Conservation (phyloP, 2,329 filamentous ascomycete species). For the Leptosphaerulina australis region DNA sequence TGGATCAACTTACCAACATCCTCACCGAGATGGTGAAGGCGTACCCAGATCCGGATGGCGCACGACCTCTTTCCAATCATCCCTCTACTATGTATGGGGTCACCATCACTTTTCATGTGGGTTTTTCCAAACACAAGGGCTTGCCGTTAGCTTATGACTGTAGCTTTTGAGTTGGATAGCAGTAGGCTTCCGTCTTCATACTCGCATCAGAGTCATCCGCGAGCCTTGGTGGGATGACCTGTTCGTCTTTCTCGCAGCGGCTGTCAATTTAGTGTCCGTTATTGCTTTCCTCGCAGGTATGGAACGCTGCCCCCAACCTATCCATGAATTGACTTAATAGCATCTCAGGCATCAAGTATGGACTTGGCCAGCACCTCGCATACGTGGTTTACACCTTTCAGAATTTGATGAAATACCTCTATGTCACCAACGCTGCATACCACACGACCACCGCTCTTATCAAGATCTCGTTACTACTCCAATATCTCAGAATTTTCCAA, state of each 20-base stretch:
- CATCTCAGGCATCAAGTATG: constrained; percentile 29
- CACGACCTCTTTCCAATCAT: constrained; percentile 29
- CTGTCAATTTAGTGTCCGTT: constrained; percentile 32
- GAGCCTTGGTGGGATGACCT: constrained; percentile 45
- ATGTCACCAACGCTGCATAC: constrained; percentile 36
- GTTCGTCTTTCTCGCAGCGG: constrained; percentile 37
- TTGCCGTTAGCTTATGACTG: constrained; percentile 6
- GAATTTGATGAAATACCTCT: constrained; percentile 31
- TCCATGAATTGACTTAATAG: constrained; percentile 6
- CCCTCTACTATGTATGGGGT: constrained; percentile 33
- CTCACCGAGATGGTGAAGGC: constrained; percentile 25
- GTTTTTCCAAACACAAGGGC: not conserved
- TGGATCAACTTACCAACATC: constrained; percentile 23
- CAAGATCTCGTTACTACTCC: constrained; percentile 44
- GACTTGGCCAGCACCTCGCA: constrained; percentile 42
- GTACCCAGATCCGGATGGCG: constrained; percentile 35
- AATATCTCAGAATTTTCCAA: constrained; percentile 43
- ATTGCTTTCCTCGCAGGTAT: constrained; percentile 31
- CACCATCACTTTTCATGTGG: constrained; percentile 38
- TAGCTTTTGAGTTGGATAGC: constrained; percentile 36
- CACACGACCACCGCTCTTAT: constrained; percentile 38
- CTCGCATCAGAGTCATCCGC: constrained; percentile 32
- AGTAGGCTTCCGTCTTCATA: constrained; percentile 36
- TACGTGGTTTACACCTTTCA: constrained; percentile 20
- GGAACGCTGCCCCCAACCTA: not conserved